Conservation (phyloP, 257 asterid species). For the Solanum tacnaense region DNA sequence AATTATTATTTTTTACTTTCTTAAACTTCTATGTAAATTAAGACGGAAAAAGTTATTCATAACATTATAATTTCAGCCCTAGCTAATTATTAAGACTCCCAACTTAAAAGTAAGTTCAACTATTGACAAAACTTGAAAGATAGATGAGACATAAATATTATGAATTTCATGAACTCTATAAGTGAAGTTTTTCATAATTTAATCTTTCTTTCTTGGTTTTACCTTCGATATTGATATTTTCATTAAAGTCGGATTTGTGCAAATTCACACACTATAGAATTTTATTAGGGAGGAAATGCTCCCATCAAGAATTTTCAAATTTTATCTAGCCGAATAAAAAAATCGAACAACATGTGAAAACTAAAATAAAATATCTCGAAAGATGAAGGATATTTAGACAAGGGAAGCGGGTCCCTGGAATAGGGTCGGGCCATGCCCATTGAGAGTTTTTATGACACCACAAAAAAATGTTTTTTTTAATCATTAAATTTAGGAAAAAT, state of each 20-base stretch:
- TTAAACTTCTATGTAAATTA: too few species aligned
- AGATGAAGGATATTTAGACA: neutral
- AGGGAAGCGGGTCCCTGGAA: too few species aligned
- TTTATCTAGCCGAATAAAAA: neutral
- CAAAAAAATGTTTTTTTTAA: neutral
- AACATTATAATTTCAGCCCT: neutral
- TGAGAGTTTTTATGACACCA: neutral
- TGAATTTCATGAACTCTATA: neutral
- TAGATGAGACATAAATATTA: neutral
- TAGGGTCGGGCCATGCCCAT: too few species aligned
- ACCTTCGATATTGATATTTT: too few species aligned
- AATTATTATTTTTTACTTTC: too few species aligned
- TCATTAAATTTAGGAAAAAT: neutral
- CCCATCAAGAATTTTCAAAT: neutral
- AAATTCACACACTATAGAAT: neutral
- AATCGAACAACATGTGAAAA: neutral
- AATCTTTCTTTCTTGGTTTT: too few species aligned
- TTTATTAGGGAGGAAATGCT: accelerated
- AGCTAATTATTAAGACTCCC: neutral
- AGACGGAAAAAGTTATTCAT: too few species aligned
- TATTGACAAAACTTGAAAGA: neutral
- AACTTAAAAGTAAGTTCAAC: neutral
- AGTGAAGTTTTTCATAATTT: neutral
- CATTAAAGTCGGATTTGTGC: too few species aligned
- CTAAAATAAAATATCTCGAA: too few species aligned